These are phyloP conservation scores for Didymella keratinophila DNA, from an alignment of 2,329 filamentous ascomycete species.

Conservation along the genomic window DNA sequence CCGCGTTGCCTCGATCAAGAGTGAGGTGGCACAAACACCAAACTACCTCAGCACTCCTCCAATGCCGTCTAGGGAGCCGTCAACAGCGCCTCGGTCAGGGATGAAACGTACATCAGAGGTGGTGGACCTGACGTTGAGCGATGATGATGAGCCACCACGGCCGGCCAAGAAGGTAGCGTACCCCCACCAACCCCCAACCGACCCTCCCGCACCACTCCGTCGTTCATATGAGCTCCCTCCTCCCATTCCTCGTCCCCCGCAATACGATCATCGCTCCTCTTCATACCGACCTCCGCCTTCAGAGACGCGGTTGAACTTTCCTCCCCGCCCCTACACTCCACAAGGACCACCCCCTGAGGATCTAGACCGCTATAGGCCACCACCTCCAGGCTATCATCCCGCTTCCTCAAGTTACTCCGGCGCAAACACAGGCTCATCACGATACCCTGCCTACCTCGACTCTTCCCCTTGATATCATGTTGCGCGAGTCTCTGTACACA, in stretches of 20 bases:
- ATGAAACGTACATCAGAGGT: constrained; percentile 57
- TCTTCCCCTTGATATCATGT: constrained; percentile 37
- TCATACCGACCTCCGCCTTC: constrained; percentile 36
- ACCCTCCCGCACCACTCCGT: constrained; percentile 42
- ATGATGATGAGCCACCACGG: constrained; percentile 53
- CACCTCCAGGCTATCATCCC: constrained; percentile 13
- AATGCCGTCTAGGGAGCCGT: constrained; percentile 55
- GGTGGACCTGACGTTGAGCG: constrained; percentile 59
- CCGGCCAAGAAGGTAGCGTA: constrained; percentile 54
- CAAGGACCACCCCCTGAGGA: constrained; percentile 12
- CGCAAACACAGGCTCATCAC: constrained; percentile 36
- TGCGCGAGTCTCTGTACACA: constrained; percentile 19
- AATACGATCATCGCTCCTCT: constrained; percentile 23
- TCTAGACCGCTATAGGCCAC: constrained; percentile 15
- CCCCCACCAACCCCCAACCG: constrained; percentile 44
- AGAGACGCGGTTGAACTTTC: constrained; percentile 30
- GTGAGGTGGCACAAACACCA: constrained; percentile 48
- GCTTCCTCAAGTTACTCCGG: constrained; percentile 16
- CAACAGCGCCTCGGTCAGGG: constrained; percentile 45
- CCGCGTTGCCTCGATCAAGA: constrained; percentile 52
- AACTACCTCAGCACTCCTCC: constrained; percentile 55
- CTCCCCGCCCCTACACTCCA: constrained; percentile 20
- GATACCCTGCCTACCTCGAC: constrained; percentile 39
- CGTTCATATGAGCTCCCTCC: constrained; percentile 40
- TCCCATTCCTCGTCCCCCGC: constrained; percentile 32